Conservation (phyloP, 2,329 filamentous ascomycete genomes). For the Scytalidium sp. region DNA sequence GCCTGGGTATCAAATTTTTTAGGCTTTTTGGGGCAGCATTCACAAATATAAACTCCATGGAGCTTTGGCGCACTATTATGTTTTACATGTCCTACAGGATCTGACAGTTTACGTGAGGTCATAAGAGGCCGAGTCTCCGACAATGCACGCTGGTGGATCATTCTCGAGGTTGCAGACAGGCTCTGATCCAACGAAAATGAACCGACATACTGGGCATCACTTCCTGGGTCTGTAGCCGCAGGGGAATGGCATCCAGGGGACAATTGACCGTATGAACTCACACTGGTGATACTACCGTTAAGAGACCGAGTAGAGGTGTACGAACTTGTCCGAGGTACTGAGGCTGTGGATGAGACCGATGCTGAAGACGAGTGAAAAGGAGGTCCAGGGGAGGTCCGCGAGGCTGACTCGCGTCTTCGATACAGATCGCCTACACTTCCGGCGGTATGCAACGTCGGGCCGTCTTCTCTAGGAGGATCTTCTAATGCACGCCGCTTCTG, state of each 20-base stretch:
- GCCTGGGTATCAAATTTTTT: conserved; percentile 88
- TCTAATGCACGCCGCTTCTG: conserved; percentile 61
- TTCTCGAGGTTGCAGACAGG: conserved; percentile 31
- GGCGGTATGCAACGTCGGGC: conserved; percentile 26
- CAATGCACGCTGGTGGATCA: conserved; percentile 29
- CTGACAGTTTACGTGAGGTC: conserved; percentile 44
- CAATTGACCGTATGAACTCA: conserved; percentile 57
- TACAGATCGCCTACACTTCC: conserved; percentile 30
- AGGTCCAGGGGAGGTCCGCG: conserved; percentile 50
- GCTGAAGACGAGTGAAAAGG: conserved; percentile 55
- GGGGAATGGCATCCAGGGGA: conserved; percentile 59
- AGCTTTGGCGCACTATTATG: conserved; percentile 49
- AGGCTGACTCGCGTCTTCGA: conserved; percentile 43
- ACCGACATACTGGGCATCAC: conserved; percentile 50
- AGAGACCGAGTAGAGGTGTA: conserved; percentile 60
- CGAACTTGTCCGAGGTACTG: conserved; percentile 57
- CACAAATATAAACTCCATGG: conserved; percentile 69
- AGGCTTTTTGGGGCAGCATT: conserved; percentile 95
- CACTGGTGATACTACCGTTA: conserved; percentile 64
- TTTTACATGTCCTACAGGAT: conserved; percentile 31
- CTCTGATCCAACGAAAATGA: conserved; percentile 37
- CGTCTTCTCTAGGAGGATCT: conserved; percentile 55
- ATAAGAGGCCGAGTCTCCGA: conserved; percentile 36
- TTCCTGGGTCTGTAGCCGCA: conserved; percentile 16
- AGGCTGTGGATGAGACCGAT: conserved; percentile 65